Conservation (phyloP, 2,329 filamentous ascomycete genomes). For the Paracoccidioides lutzii region DNA sequence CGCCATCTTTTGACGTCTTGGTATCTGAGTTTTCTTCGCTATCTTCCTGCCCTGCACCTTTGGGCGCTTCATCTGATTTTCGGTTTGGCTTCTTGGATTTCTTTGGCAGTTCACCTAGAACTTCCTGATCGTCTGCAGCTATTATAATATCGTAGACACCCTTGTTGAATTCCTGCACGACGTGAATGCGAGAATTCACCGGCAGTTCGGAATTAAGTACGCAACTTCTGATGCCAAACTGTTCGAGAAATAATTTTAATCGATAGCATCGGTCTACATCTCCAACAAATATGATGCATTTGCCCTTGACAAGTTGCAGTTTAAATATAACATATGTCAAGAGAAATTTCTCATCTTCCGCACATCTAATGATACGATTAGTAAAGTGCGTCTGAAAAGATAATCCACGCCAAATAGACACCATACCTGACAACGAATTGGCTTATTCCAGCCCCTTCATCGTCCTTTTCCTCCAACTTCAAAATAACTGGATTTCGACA, state of each 20-base stretch:
- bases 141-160: constrained; percentile 97
- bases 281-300: constrained; percentile 71
- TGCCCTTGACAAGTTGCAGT: constrained; percentile 83
- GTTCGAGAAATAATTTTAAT: constrained; percentile 87
- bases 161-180: constrained; percentile 94
- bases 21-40: constrained; percentile 19
- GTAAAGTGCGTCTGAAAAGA: constrained; percentile 1
- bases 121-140: constrained; percentile 81
- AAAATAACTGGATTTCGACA: constrained; percentile 67
- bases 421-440: constrained; percentile 73
- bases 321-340: constrained; percentile 91
- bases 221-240: constrained; percentile 88
- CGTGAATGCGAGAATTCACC: constrained; percentile 82
- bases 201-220: constrained; percentile 90
- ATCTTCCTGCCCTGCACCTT: constrained; percentile 14
- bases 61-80: constrained; percentile 10
- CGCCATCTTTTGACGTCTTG: not conserved
- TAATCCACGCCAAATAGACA: not conserved
- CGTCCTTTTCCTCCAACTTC: constrained; percentile 71
- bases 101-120: constrained; percentile 45
- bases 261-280: constrained; percentile 86
- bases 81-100: constrained; percentile 19
- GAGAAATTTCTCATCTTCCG: constrained; percentile 95
- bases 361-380: constrained; percentile 44
- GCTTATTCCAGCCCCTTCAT: constrained; percentile 60